These are phyloP conservation scores for Ramalina intermedia DNA, from an alignment of 495 filamentous ascomycete genomes.

Conservation along the genomic window DNA sequence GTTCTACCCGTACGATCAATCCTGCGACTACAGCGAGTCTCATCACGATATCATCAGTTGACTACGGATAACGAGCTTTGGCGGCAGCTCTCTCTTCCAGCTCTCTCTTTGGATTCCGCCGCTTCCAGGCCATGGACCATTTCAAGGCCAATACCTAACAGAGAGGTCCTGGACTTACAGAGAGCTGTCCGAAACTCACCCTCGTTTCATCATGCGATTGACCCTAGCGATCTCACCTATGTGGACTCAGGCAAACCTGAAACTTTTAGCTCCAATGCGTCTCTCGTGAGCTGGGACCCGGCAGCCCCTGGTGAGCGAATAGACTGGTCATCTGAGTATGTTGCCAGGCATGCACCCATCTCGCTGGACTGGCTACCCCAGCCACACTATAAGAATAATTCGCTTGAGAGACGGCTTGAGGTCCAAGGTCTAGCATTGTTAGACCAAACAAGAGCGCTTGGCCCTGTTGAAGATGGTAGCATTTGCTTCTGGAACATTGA, in stretches of 20 bases:
- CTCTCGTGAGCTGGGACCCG: slow-evolving; percentile 70
- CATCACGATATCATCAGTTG: slow-evolving; percentile 48
- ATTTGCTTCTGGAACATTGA: slow-evolving; percentile 78
- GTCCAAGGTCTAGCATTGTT: slow-evolving; percentile 52
- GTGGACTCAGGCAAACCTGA: too few species aligned
- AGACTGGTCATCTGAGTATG: slow-evolving; percentile 80
- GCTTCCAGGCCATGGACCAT: slow-evolving; percentile 3
- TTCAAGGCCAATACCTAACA: slow-evolving; percentile 26
- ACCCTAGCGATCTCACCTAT: too few species aligned
- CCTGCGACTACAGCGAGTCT: slow-evolving; percentile 56
- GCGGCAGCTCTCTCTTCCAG: slow-evolving; percentile 52
- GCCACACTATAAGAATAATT: slow-evolving; percentile 24
- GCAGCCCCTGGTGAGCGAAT: slow-evolving; percentile 50
- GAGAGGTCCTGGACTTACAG: slow-evolving; percentile 23
- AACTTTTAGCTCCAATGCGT: background rate
- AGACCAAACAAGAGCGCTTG: slow-evolving; percentile 48
- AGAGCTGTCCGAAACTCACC: slow-evolving; percentile 16
- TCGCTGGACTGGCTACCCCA: slow-evolving; percentile 62
- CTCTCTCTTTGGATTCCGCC: too few species aligned
- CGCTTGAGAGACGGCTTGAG: slow-evolving; percentile 28
- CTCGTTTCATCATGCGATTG: too few species aligned
- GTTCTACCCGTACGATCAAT: slow-evolving; percentile 57
- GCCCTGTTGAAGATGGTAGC: slow-evolving; percentile 73
- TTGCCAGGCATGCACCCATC: slow-evolving; percentile 64
- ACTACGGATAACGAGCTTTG: slow-evolving; percentile 64